Conservation (phyloP, 2,329 filamentous ascomycete species). For the Xylariaceae sp. region DNA sequence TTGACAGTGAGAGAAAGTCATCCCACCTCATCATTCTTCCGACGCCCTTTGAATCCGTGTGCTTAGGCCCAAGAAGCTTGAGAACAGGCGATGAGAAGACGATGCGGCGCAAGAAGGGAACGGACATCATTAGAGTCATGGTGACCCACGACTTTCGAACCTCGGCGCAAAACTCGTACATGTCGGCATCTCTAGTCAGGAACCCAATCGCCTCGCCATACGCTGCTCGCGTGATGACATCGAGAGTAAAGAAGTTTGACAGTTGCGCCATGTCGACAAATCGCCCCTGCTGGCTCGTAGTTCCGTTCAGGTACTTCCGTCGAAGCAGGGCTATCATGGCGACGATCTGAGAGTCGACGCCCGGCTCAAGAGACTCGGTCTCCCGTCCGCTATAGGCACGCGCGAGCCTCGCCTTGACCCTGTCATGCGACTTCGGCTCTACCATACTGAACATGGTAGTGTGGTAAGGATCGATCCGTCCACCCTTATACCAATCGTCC, state of each 20-base stretch:
- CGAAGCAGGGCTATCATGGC: constrained; percentile 12
- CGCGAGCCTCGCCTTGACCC: constrained; percentile 13
- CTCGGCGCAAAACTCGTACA: constrained; percentile 13
- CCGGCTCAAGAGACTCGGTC: constrained; percentile 13
- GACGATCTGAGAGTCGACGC: constrained; percentile 14
- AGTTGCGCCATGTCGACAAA: constrained; percentile 14
- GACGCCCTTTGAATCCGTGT: constrained; percentile 12
- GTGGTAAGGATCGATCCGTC: constrained; percentile 12
- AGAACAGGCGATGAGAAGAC: constrained; percentile 13
- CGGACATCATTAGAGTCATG: constrained; percentile 10
- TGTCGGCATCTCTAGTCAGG: constrained; percentile 13
- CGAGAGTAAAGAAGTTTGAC: constrained; percentile 16
- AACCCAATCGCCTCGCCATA: constrained; percentile 22
- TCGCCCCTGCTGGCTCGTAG: background rate
- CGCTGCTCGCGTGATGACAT: constrained; percentile 18
- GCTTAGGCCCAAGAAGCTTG: constrained; percentile 15
- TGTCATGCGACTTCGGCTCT: constrained; percentile 13
- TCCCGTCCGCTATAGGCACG: constrained; percentile 17
- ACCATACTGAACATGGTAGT: constrained; percentile 15
- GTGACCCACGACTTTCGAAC: constrained; percentile 3
- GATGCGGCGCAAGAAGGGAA: constrained; percentile 14
- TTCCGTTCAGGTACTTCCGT: constrained; percentile 11
- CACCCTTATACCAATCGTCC: constrained; percentile 15
- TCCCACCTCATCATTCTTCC: constrained; percentile 19
- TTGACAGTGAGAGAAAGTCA: background rate